Base-by-base conservation (phyloP, 73 alveolate species). In the Paramecium tetraurelia region DNA sequence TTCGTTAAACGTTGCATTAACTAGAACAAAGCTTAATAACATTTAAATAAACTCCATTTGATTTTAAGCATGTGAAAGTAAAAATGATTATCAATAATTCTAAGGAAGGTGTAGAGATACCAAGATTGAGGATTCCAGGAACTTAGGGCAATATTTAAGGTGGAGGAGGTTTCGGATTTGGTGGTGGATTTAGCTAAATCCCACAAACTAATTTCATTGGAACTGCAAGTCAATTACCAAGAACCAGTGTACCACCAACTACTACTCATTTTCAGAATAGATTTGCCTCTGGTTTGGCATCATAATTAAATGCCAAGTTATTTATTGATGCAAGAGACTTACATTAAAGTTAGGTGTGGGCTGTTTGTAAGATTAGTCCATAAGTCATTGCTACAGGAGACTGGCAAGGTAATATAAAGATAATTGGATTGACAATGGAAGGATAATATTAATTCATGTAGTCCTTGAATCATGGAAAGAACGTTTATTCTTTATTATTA, bases 291-390 rank as follows among this genome's bases (percentile, higher is more conserved):
- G 90, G 76, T 2, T 80, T 80, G 11, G 90, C 90, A 22, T 41
- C 90, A 11, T 22, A 44, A 41, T 18, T 80, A 46, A 27, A 29
- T 44, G 75, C 90, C 12, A 80, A 80, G 38, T 80, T 80, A 24
- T 80, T 80, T 80, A 46, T 80, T 14, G 90, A 80, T 80, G 90
- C 90, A 0, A 80, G 90, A 80, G 90, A 80, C 48, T 35, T 80
- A 11, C 90, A 80, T 80, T 58, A 80, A 18, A 80, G 90, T 80
- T 80, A 80, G 75, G 90, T 80, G 8, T 80, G 90, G 90, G 90
- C 90, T 24, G 90, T 80, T 7, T 41, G 70, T 35, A 80, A 80
- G 29, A 80, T 80, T 24, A 80, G 44, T 46, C 35, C 70, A 18
- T 46, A 80, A 24, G 90, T 46, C 2, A 80, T 80, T 80, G 90